phyloP scores from a whole-genome alignment of 371 early-diverging fungal species.

The Actinomucor elegans region DNA sequence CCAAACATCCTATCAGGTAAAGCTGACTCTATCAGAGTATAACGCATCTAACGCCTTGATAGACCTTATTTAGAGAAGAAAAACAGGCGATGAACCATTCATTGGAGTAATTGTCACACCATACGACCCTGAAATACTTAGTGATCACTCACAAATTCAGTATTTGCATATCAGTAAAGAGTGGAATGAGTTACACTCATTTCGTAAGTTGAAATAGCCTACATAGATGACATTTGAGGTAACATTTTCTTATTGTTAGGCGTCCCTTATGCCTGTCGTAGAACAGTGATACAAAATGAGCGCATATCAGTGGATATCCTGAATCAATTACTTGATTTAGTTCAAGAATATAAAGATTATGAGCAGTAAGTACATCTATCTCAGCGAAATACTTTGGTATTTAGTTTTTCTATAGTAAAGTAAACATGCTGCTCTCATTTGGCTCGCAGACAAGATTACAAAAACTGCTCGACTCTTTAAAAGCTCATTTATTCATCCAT shows the following conservation, averaged over 20 bases:
- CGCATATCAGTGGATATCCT: slow-evolving; percentile 47
- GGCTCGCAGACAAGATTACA: slow-evolving; percentile 38
- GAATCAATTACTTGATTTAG: slow-evolving; percentile 43
- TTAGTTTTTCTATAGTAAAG: slow-evolving; percentile 31
- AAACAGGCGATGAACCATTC: slow-evolving; percentile 77
- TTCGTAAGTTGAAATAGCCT: slow-evolving; percentile 34
- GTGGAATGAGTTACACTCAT: slow-evolving; percentile 45
- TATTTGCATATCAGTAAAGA: slow-evolving; percentile 53
- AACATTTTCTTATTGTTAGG: slow-evolving; percentile 18
- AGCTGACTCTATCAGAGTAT: background rate
- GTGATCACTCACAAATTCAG: slow-evolving; percentile 59
- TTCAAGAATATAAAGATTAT: slow-evolving; percentile 55
- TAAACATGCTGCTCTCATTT: slow-evolving; percentile 27
- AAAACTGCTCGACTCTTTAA: slow-evolving; percentile 47
- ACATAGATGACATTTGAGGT: background rate
- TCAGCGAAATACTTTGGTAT: too few relatives aligned
- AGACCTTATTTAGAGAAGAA: slow-evolving; percentile 64
- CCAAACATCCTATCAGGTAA: slow-evolving; percentile 73
- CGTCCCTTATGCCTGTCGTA: slow-evolving; percentile 53
- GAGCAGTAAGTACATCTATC: slow-evolving; percentile 50
- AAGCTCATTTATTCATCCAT: slow-evolving; percentile 39
- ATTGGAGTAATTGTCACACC: slow-evolving; percentile 81
- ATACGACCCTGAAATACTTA: slow-evolving; percentile 55
- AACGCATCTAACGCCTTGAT: background rate
- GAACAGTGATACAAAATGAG: slow-evolving; percentile 41